Evolutionary conservation across 2,329 filamentous ascomycete genomes (phyloP), one percentile per base, ranked within the genome.

Genomic region (Ophiocordyceps polyrhachis-furcata): DNA sequence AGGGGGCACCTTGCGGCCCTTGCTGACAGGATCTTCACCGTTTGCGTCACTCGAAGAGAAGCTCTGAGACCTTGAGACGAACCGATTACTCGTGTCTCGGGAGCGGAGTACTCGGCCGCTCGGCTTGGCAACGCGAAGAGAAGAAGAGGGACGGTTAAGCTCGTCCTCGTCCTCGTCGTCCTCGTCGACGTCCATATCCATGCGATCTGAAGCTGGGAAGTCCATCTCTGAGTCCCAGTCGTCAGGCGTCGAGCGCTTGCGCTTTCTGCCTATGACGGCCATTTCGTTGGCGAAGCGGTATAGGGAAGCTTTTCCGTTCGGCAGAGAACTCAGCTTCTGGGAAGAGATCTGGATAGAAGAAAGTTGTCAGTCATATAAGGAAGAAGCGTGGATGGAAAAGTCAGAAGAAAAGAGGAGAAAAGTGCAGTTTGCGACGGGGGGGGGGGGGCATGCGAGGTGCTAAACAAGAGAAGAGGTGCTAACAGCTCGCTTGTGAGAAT

Each of bases 261-360:
- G 58, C 45, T 63, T 64, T 29, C 50, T 52, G 38, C 47, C 28
- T 1, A 25, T 19, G 11, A 40, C 28, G n/a, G 48, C 45, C 48
- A 53, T 54, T 31, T 51, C 43, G 14, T 43, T 41, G 20, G n/a
- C 15, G 45, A 49, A 53, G 11, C 49, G 47, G 12, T 49, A 43
- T 31, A 66, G 48, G 5, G 59, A 57, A 28, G 44, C 45, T 45
- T 49, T 51, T 35, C 61, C 63, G 54, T 61, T 62, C 31, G 59
- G 50, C 12, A 60, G 48, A 5, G 49, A 46, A 44, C 58, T 43
- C 1, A 65, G 54, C 11, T 61, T 47, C 19, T 53, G 47, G 20
- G 56, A 50, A 17, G 55, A 46, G 42, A 64, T 48, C 62, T 65
- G 50, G 20, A 28, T 19, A 28, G 32, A 6, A 41, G 32, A 7